Base-by-base conservation (phyloP, 2,329 filamentous ascomycete species). In the Talaromyces sp. region DNA sequence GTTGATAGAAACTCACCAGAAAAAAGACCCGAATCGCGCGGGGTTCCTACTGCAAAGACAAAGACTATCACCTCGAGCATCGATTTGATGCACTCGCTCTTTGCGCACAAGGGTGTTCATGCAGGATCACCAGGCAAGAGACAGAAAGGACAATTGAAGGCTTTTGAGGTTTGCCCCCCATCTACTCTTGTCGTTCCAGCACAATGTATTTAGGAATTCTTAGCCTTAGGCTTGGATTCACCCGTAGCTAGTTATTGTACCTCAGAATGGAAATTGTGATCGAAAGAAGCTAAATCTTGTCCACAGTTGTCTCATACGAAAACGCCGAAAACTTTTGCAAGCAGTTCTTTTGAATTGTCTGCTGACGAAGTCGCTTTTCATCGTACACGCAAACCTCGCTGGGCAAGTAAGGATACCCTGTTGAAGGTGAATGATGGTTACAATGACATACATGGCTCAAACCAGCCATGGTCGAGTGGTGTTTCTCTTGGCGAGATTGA, bases 61-160 rank as follows among this genome's bases (percentile, higher is more conserved):
- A 86, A 87, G 68, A 89, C 90, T 0, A 94, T 97, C 77, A 86
- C 88, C 22, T 97, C 90, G 22, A 93, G 91, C 73, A 96, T 98
- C 79, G 95, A 97, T 81, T 82, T 97, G 75, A 97, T 97, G 92
- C 94, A 96, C 75, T 96, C 92, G 57, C 82, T 97, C 64, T 97
- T 96, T 78, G 90, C 91, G 76, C 87, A 90, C 78, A 84, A 88
- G 16, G 37, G 37, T 68, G 73, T 73, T 66, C 76, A 78, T 71
- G 73, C 78, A 67, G 83, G 82, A 62, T 83, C 83, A 68, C 78
- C 80, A 62, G 82, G 85, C 72, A 85, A 83, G 71, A 75, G 83
- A 63, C 83, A 84, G 72, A 82, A 82, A 69, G 80, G 82, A 71
- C 87, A 87, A 70, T 79, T 79, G 72, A 82, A 82, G 79, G 90